Evolutionary conservation across 768 basidiomycete species (phyloP), one percentile per base, ranked within the genome.

Genomic region (Tylopilus rubrobrunneus): DNA sequence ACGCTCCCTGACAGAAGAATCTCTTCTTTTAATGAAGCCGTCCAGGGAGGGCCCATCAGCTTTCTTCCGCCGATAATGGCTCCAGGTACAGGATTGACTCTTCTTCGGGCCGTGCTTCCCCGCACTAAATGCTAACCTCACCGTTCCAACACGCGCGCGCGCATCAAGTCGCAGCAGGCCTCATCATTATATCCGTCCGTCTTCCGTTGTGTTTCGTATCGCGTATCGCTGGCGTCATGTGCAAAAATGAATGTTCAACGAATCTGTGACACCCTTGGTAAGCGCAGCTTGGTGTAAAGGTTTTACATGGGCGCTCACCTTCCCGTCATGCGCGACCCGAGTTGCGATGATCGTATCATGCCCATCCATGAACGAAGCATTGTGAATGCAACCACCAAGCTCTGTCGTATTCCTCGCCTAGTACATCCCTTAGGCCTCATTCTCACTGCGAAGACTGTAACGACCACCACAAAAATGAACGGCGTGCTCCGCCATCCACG

Each of bases 11-110:
- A 61, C 34, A 21, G 33, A 45, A 37, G 17, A 39, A 44, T 57
- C 88, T 94, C 31, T 92, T 95, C 29, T 28, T 73, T 79, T 31
- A 43, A 60, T 60, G n/a, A 60, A 49, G 29, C 45, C 31, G 10
- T n/a, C 31, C 29, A 33, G 7, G 41, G 36, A 31, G 21, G 7
- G n/a, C 8, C 31, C n/a, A n/a, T n/a, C n/a, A 25, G 15, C 55
- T 14, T 52, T 28, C 40, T 23, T 58, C 60, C 59, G 60, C 60
- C 60, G 60, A 58, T 49, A 28, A 46, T 40, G 34, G 45, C 25
- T 17, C 7, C 31, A 19, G 12, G 31, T 33, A 28, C 45, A 50
- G 37, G 33, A 36, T 23, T 3, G 28, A 36, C 47, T n/a, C 51
- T 42, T 58, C 19, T 34, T 48, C 14, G 40, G 37, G 29, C 19